Conservation (phyloP, 2,329 filamentous ascomycete genomes). For the Curvularia lunata region DNA sequence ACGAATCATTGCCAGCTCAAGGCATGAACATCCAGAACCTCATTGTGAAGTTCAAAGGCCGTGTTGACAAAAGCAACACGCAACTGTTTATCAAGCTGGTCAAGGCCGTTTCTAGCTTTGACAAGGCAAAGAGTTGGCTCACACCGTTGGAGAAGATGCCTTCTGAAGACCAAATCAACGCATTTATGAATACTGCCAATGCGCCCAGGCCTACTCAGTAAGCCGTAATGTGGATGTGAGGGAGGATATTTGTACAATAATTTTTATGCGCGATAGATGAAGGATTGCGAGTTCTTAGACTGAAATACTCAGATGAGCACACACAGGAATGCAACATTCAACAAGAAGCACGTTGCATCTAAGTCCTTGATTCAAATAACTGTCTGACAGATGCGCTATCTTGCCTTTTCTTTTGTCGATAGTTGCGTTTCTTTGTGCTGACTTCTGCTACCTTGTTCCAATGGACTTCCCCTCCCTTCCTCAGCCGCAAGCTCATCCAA, state of each 20-base stretch:
- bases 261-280: slow-evolving; percentile 2
- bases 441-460: slow-evolving; percentile 3
- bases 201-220: slow-evolving; percentile 17
- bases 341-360: neutral
- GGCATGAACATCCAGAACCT: slow-evolving; percentile 54
- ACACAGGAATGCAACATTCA: slow-evolving; percentile 1
- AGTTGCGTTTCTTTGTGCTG: neutral
- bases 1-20: slow-evolving; percentile 51
- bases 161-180: slow-evolving; percentile 36
- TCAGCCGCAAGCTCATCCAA: slow-evolving; percentile 40
- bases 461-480: slow-evolving; percentile 31
- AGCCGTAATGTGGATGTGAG: neutral
- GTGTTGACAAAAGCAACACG: slow-evolving; percentile 46
- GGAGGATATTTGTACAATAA: neutral
- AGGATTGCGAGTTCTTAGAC: neutral
- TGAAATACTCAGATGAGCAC: slow-evolving; percentile 1
- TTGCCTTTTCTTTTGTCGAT: neutral
- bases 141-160: slow-evolving; percentile 42
- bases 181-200: slow-evolving; percentile 25
- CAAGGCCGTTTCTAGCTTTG: slow-evolving; percentile 46
- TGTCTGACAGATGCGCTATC: neutral
- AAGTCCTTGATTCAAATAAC: neutral
- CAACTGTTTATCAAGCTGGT: slow-evolving; percentile 54
- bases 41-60: slow-evolving; percentile 51
- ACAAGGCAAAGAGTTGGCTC: slow-evolving; percentile 38